Percentiles rank a stretch among this genome's conserved stretches.
phyloP scores from a whole-genome alignment of 768 basidiomycete genomes.

The Naganishia randhawae region DNA sequence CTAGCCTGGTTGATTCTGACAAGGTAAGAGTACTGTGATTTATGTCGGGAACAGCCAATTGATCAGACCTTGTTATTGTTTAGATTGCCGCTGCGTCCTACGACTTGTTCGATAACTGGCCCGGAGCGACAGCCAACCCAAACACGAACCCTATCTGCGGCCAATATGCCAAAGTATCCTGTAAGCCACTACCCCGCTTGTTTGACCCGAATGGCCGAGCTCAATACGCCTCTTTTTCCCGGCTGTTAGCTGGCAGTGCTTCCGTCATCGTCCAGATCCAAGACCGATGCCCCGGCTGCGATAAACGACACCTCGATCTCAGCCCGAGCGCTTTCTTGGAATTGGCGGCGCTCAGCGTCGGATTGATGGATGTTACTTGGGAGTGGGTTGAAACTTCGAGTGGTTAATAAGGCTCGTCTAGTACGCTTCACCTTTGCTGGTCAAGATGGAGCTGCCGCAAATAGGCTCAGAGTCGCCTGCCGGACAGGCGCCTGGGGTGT shows the following conservation, averaged over 20 bases:
- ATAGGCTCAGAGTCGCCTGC: not conserved
- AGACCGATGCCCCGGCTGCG: slow-evolving; percentile 66
- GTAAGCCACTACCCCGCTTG: slow-evolving; percentile 9
- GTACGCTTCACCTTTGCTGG: not conserved
- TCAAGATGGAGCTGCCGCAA: not conserved
- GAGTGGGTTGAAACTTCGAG: slow-evolving; percentile 28
- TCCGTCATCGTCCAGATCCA: slow-evolving; percentile 56
- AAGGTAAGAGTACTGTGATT: not conserved
- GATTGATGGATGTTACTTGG: slow-evolving; percentile 31
- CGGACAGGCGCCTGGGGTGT: not conserved
- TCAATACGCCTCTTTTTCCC: slow-evolving; percentile 28
- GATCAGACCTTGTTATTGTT: not conserved
- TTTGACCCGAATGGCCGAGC: slow-evolving; percentile 1
- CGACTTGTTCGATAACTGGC: slow-evolving; percentile 60
- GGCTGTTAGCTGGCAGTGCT: slow-evolving; percentile 56
- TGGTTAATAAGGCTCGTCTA: not conserved
- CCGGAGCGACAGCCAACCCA: slow-evolving; percentile 59
- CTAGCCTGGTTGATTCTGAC: slow-evolving; percentile 22
- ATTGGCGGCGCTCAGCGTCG: slow-evolving; percentile 30
- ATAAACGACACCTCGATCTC: slow-evolving; percentile 32
- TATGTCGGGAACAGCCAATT: not conserved
- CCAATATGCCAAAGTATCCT: slow-evolving; percentile 54
- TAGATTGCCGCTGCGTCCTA: slow-evolving; percentile 58
- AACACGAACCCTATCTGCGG: slow-evolving; percentile 73
- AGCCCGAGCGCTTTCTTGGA: slow-evolving; percentile 26